phyloP scores from a whole-genome alignment of 345 rosid species.

The Arabidopsis suecica region DNA sequence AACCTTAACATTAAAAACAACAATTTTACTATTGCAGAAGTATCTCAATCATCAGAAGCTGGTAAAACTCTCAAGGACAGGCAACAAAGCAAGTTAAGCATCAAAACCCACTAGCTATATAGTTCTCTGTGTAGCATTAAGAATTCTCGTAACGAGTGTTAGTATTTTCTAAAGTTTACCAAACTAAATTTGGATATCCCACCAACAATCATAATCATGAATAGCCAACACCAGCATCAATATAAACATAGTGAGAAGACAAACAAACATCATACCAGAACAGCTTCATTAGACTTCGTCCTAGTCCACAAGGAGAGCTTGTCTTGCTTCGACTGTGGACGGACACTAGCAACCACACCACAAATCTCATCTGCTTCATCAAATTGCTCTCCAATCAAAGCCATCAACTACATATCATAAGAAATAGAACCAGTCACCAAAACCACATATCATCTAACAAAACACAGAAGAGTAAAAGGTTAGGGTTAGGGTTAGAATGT shows the following conservation, averaged over 20 bases:
- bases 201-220: not conserved
- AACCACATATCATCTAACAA: not conserved
- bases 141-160: not conserved
- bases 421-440: not conserved
- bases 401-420: constrained; percentile 64
- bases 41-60: constrained; percentile 25
- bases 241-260: not conserved
- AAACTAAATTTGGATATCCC: not conserved
- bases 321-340: constrained; percentile 64
- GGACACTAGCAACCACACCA: constrained; percentile 92
- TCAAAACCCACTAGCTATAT: not conserved
- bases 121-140: not conserved
- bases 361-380: constrained; percentile 91
- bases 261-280: constrained; percentile 57
- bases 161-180: not conserved
- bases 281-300: constrained; percentile 90
- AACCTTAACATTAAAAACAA: not conserved
- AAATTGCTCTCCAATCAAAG: constrained; percentile 92
- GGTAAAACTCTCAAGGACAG: not conserved
- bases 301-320: constrained; percentile 91
- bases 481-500: not conserved
- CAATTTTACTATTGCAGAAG: not conserved
- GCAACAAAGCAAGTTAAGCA: not conserved
- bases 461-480: not conserved
- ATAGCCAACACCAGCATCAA: not conserved